These are phyloP conservation scores for Oxytropis ochrocephala DNA, from an alignment of 306 rosid genomes.

Conservation along the genomic window DNA sequence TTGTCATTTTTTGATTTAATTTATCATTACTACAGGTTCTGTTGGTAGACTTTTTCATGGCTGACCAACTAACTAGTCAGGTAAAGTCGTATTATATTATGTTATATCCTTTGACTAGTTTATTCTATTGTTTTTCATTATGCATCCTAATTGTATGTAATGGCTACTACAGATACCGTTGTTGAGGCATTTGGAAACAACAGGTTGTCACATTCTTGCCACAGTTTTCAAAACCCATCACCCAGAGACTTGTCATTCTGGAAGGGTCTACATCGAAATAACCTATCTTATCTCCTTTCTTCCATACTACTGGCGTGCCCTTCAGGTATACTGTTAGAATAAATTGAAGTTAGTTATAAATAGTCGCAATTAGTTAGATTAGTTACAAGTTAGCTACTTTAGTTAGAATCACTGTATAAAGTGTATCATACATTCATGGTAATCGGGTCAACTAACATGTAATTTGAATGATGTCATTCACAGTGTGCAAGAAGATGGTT, in stretches of 20 bases:
- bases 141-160: not conserved
- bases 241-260: conserved; percentile 45
- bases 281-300: conserved; percentile 64
- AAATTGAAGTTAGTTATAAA: no score
- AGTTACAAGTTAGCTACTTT: no score
- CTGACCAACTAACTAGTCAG: conserved; percentile 99
- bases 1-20: not conserved
- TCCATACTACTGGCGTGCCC: conserved; percentile 90
- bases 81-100: conserved; percentile 23
- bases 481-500: conserved; percentile 89
- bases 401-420: no score
- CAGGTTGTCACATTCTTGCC: conserved; percentile 62
- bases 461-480: conserved; percentile 13
- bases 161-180: conserved; percentile 49
- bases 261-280: conserved; percentile 49
- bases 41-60: conserved; percentile 83
- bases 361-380: no score
- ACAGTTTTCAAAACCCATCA: conserved; percentile 40
- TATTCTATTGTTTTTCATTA: not conserved
- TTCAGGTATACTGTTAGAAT: conserved; percentile 43
- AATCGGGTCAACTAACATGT: conserved; percentile 9
- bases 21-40: conserved; percentile 22
- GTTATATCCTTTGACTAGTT: not conserved
- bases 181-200: conserved; percentile 67
- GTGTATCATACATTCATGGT: no score